phyloP scores from a whole-genome alignment of 768 basidiomycete genomes.

The Rhodotorula toruloides region DNA sequence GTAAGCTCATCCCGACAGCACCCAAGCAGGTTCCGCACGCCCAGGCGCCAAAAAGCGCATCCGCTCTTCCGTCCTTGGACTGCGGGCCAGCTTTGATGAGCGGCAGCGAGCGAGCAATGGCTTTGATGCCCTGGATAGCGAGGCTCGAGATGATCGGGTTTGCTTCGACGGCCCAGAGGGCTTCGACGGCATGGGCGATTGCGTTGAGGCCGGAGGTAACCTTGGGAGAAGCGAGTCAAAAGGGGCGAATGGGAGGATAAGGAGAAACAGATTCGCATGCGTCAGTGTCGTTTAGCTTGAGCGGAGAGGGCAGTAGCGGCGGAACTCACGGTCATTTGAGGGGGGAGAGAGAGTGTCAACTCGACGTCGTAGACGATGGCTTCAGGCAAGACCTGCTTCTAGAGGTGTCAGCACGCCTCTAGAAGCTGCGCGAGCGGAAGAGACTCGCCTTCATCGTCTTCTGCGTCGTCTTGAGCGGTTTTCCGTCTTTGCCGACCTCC shows the following conservation, averaged over 20 bases:
- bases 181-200: slow-evolving; percentile 52
- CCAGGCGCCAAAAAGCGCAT: slow-evolving; percentile 50
- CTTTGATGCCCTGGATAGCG: slow-evolving; percentile 49
- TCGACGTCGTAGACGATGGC: slow-evolving; percentile 51
- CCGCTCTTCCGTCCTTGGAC: slow-evolving; percentile 46
- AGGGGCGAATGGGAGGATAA: too few relatives aligned
- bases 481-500: slow-evolving; percentile 43
- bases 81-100: slow-evolving; percentile 43
- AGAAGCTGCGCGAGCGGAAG: background rate
- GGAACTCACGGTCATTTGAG: slow-evolving; percentile 41
- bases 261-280: too few relatives aligned
- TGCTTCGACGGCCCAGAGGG: slow-evolving; percentile 48
- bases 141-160: slow-evolving; percentile 49
- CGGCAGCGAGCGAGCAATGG: slow-evolving; percentile 46
- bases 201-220: slow-evolving; percentile 51
- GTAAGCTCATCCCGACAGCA: slow-evolving; percentile 48
- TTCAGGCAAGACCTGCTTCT: slow-evolving; percentile 46
- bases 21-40: slow-evolving; percentile 48
- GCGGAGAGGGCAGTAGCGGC: too few relatives aligned
- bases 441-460: slow-evolving; percentile 43
- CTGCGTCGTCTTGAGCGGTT: slow-evolving; percentile 48
- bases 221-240: background rate
- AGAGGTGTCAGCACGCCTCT: background rate
- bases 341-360: slow-evolving; percentile 49
- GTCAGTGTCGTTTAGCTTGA: too few relatives aligned